These are phyloP conservation scores for Tripterygium wilfordii DNA, from an alignment of 177 flowering plant genomes.

Conservation along the genomic window DNA sequence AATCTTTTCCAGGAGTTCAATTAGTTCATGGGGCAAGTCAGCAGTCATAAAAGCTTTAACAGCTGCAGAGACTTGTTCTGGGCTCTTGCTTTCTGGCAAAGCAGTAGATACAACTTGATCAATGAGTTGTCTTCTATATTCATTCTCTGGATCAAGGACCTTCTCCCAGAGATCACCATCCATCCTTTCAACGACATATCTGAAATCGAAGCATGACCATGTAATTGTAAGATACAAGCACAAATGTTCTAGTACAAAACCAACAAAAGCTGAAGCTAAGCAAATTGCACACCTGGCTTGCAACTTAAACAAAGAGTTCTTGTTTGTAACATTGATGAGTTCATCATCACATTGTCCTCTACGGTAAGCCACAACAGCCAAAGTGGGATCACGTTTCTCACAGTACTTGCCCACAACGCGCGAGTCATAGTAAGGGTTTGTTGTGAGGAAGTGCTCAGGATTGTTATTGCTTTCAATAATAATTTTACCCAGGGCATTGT, in stretches of 20 bases:
- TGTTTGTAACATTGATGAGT: slow-evolving; percentile 91
- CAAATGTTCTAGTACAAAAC: slow-evolving; percentile 1
- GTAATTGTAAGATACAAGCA: too few relatives aligned
- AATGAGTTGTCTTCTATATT: slow-evolving; percentile 85
- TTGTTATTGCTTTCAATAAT: slow-evolving; percentile 98
- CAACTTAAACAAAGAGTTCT: slow-evolving; percentile 90
- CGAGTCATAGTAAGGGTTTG: slow-evolving; percentile 98
- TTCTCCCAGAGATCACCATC: slow-evolving; percentile 96
- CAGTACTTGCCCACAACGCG: slow-evolving; percentile 99
- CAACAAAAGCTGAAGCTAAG: neutral
- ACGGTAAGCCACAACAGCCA: slow-evolving; percentile 97
- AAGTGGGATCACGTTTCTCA: slow-evolving; percentile 98
- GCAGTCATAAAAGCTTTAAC: slow-evolving; percentile 99
- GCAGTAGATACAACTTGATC: slow-evolving; percentile 99
- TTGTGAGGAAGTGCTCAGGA: slow-evolving; percentile 98
- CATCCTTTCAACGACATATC: slow-evolving; percentile 99
- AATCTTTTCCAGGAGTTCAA: slow-evolving; percentile 98
- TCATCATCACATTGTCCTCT: slow-evolving; percentile 99
- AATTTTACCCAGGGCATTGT: slow-evolving; percentile 98
- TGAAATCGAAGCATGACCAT: slow-evolving; percentile 24
- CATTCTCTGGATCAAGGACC: slow-evolving; percentile 90
- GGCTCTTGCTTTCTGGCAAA: slow-evolving; percentile 99
- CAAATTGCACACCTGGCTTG: slow-evolving; percentile 75
- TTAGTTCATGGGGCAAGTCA: slow-evolving; percentile 97
- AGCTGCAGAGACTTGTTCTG: slow-evolving; percentile 99